Base-by-base conservation (phyloP, 1,284 basidiomycete species). In the Cutaneotrichosporon arboriforme region DNA sequence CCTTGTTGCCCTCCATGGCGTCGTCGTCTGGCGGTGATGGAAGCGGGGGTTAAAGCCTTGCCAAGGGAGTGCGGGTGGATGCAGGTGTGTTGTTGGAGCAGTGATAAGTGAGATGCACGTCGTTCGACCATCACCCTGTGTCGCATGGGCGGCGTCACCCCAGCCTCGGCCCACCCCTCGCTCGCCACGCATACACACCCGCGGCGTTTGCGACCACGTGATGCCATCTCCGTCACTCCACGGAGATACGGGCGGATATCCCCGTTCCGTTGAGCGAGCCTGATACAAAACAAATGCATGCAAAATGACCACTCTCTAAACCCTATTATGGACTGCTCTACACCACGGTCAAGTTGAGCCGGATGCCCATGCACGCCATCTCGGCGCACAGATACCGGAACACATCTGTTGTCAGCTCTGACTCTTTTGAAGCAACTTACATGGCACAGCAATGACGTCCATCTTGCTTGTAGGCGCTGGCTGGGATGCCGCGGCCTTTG, bases 381-480 rank as follows among this genome's bases (percentile, higher is more conserved):
- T 82, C 81, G 14, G 80, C 79, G 31, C 79, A 78, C 13, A 81
- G 72, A 59, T 77, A 66, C 35, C 60, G 49, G 61, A 66, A 65
- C 40, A 64, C 63, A 49, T 66, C 63, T 71, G 49, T n/a, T 22
- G 44, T 59, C 60, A 66, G 57, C 58, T 13, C 38, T 5, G 8
- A 14, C 40, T 7, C 21, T 4, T 36, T 15, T 12, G 22, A n/a
- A 9, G n/a, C 2, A 18, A 70, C 66, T 67, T 56, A 70, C 69
- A 99, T 7, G 96, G 96, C 21, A 99, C 84, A 7, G 94, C 94
- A 49, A 97, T 84, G 41, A 97, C 86, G 72, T 96, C 93, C 72
- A 96, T 82, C 65, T 90, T 84, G 4, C 86, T 84, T 52, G 26
- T 10, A 10, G 26, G 26, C 7, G 26, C 10, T 67, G 64, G 21